phyloP scores from a whole-genome alignment of 1,284 basidiomycete genomes.

The Ceratobasidium sp. region DNA sequence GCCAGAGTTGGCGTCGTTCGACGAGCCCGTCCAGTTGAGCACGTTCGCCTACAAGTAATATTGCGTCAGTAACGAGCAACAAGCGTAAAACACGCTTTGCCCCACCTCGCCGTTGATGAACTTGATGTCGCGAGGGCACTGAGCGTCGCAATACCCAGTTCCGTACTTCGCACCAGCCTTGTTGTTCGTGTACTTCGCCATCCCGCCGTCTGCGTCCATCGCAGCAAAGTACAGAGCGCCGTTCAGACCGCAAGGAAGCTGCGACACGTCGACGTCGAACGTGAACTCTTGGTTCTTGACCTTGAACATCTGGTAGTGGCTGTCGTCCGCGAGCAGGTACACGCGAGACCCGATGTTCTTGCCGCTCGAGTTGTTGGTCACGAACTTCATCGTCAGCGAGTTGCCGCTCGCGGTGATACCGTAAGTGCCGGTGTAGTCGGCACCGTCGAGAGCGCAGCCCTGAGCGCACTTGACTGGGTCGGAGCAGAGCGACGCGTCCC shows the following conservation, averaged over 20 bases:
- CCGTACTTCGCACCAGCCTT: slow-evolving; percentile 68
- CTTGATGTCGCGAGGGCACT: slow-evolving; percentile 64
- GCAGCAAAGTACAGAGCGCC: slow-evolving; percentile 63
- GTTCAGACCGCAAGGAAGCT: slow-evolving; percentile 67
- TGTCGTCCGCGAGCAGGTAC: slow-evolving; percentile 61
- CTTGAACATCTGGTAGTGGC: slow-evolving; percentile 64
- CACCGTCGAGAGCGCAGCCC: slow-evolving; percentile 69
- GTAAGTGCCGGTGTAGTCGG: slow-evolving; percentile 63
- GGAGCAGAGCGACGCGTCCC: slow-evolving; percentile 58
- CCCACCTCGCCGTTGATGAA: slow-evolving; percentile 63
- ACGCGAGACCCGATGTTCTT: slow-evolving; percentile 68
- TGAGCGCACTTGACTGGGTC: slow-evolving; percentile 59
- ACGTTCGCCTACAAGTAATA: slow-evolving; percentile 43
- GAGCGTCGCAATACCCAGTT: slow-evolving; percentile 68
- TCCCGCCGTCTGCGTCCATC: slow-evolving; percentile 68
- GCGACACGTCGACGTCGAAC: slow-evolving; percentile 67
- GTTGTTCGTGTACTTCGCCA: slow-evolving; percentile 62
- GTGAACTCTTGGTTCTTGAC: slow-evolving; percentile 67
- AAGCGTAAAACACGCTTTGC: slow-evolving; percentile 49
- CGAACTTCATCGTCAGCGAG: slow-evolving; percentile 78
- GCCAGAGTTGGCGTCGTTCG: slow-evolving; percentile 47
- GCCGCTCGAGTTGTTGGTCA: slow-evolving; percentile 65
- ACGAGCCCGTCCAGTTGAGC: slow-evolving; percentile 36
- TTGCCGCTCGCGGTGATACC: slow-evolving; percentile 61
- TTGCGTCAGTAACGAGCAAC: neutral